A percentile compares a stretch with the other conserved stretches of the same genome.
These are phyloP conservation scores for Penicillium sp. DNA, from an alignment of 2,329 filamentous ascomycete species.

Conservation along the genomic window DNA sequence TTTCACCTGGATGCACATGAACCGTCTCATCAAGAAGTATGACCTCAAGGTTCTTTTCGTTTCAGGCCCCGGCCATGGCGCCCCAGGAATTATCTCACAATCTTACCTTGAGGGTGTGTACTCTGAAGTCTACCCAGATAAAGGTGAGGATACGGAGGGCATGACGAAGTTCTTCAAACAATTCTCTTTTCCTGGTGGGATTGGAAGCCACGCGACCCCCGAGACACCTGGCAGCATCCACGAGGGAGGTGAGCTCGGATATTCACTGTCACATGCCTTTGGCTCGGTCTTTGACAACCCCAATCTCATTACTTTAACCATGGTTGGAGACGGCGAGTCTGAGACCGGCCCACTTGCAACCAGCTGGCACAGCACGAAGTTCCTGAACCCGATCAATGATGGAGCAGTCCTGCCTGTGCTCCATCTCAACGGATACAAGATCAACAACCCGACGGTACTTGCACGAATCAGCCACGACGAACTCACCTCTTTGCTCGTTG, in stretches of 20 bases:
- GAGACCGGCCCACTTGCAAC: slow-evolving; percentile 77
- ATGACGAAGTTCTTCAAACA: slow-evolving; percentile 76
- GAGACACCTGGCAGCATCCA: slow-evolving; percentile 75
- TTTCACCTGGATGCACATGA: slow-evolving; percentile 80
- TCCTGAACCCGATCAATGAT: slow-evolving; percentile 74
- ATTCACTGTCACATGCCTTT: slow-evolving; percentile 75
- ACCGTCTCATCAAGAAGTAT: slow-evolving; percentile 77
- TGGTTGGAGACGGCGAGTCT: slow-evolving; percentile 78
- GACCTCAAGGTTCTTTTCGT: slow-evolving; percentile 70
- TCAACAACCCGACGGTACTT: slow-evolving; percentile 74
- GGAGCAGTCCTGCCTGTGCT: slow-evolving; percentile 74
- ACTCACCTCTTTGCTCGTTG: slow-evolving; percentile 64
- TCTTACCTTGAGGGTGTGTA: slow-evolving; percentile 76
- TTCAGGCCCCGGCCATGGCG: slow-evolving; percentile 74
- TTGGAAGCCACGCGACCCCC: slow-evolving; percentile 73
- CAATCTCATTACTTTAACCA: slow-evolving; percentile 69
- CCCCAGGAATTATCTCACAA: slow-evolving; percentile 71
- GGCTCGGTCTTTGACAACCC: slow-evolving; percentile 74
- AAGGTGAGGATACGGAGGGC: slow-evolving; percentile 65
- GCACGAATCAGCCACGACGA: slow-evolving; percentile 72
- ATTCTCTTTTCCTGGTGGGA: slow-evolving; percentile 77
- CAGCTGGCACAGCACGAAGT: slow-evolving; percentile 79
- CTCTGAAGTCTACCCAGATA: slow-evolving; percentile 72
- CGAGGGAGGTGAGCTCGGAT: slow-evolving; percentile 79
- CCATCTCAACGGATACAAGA: slow-evolving; percentile 81